phyloP scores from a whole-genome alignment of 495 filamentous ascomycete genomes.

The Thermothielavioides terrestris region DNA sequence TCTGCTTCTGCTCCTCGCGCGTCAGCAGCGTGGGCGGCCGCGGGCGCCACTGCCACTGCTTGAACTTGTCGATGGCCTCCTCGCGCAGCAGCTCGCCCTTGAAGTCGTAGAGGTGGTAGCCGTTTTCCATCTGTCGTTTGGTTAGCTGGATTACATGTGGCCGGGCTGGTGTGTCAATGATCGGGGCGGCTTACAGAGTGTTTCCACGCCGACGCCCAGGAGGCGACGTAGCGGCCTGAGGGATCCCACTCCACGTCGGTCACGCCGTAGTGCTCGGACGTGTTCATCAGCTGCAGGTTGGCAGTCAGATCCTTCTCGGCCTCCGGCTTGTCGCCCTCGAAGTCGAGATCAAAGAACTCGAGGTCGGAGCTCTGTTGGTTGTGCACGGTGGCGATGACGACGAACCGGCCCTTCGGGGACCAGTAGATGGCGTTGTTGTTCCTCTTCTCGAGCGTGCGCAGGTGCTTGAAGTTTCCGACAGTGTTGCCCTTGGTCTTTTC shows the following conservation, averaged over 20 bases:
- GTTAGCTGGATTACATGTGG: slow-evolving; percentile 27
- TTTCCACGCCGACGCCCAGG: slow-evolving; percentile 89
- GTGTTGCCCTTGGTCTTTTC: slow-evolving; percentile 75
- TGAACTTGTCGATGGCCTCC: slow-evolving; percentile 92
- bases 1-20: slow-evolving; percentile 91
- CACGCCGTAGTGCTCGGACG: slow-evolving; percentile 89
- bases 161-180: neutral
- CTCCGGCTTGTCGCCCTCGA: slow-evolving; percentile 91
- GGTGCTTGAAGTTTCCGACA: slow-evolving; percentile 88
- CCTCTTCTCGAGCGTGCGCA: slow-evolving; percentile 93
- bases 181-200: slow-evolving; percentile 61
- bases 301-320: slow-evolving; percentile 88
- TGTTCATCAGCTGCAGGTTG: slow-evolving; percentile 88
- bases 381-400: slow-evolving; percentile 83
- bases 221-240: slow-evolving; percentile 86
- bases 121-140: slow-evolving; percentile 86
- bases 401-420: slow-evolving; percentile 95
- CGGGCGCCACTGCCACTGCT: slow-evolving; percentile 91
- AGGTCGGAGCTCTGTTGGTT: slow-evolving; percentile 88
- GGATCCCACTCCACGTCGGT: slow-evolving; percentile 98
- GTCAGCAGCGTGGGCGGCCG: slow-evolving; percentile 79
- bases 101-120: slow-evolving; percentile 97
- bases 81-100: slow-evolving; percentile 81
- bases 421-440: slow-evolving; percentile 99
- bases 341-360: slow-evolving; percentile 96